Conservation (phyloP, 2,329 filamentous ascomycete genomes). For the Pseudocercospora eumusae region DNA sequence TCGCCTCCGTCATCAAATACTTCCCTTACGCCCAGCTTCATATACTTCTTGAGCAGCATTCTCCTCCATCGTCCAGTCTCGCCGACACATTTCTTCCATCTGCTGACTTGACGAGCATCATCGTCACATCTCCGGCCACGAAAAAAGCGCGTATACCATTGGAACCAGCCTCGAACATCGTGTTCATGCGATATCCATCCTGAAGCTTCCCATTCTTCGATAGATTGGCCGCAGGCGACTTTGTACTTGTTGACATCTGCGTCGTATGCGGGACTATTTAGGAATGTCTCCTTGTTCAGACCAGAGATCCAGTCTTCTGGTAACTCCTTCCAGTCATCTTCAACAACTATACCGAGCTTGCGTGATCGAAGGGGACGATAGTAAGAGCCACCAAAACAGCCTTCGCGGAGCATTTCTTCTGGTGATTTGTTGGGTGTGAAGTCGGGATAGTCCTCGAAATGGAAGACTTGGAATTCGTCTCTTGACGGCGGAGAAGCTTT, state of each 20-base stretch:
- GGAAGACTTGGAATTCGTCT: conserved; percentile 47
- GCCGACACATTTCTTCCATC: conserved; percentile 58
- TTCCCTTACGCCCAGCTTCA: conserved; percentile 49
- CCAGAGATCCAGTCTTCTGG: conserved; percentile 48
- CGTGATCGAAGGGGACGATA: conserved; percentile 53
- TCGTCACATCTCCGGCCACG: conserved; percentile 54
- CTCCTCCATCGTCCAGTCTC: conserved; percentile 55
- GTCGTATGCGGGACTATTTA: conserved; percentile 49
- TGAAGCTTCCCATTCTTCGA: conserved; percentile 58
- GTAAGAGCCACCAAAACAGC: conserved; percentile 56
- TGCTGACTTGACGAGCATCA: conserved; percentile 54
- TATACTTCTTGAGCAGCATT: conserved; percentile 56
- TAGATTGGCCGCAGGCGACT: conserved; percentile 55
- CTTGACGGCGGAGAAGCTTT: conserved; percentile 46
- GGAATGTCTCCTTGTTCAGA: conserved; percentile 44
- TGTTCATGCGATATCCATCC: conserved; percentile 58
- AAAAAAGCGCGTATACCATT: conserved; percentile 59
- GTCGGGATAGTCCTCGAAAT: conserved; percentile 47
- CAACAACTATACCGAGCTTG: conserved; percentile 46
- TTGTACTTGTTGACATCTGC: conserved; percentile 56
- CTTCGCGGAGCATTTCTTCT: conserved; percentile 54
- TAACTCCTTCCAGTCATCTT: conserved; percentile 50
- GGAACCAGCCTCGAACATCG: conserved; percentile 59
- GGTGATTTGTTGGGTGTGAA: conserved; percentile 59
- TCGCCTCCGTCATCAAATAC: conserved; percentile 51